phyloP scores from a whole-genome alignment of 2,329 filamentous ascomycete genomes.

The Graphium sp. region DNA sequence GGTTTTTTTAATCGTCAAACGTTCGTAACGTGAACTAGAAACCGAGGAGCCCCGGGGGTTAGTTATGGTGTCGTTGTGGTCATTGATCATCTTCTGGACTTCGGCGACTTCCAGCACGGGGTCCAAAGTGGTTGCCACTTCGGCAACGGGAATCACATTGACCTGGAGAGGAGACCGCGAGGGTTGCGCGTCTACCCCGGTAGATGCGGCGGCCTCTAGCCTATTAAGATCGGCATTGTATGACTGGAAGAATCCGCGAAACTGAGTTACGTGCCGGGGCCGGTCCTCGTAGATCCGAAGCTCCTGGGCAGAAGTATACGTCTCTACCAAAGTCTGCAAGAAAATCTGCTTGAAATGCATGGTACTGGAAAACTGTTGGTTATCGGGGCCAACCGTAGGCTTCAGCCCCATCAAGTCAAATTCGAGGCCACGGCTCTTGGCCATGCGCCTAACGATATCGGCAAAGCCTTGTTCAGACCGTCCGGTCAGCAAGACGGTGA shows the following conservation, averaged over 20 bases:
- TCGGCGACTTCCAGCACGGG: slow-evolving; percentile 67
- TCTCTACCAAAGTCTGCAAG: slow-evolving; percentile 65
- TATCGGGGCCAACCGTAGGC: slow-evolving; percentile 64
- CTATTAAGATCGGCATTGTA: slow-evolving; percentile 40
- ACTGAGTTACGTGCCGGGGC: slow-evolving; percentile 55
- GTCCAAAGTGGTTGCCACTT: slow-evolving; percentile 56
- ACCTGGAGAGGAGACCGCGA: slow-evolving; percentile 52
- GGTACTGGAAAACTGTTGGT: slow-evolving; percentile 63
- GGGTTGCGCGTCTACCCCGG: no score
- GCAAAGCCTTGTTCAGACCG: slow-evolving; percentile 63
- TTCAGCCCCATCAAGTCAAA: slow-evolving; percentile 87
- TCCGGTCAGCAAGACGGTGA: slow-evolving; percentile 78
- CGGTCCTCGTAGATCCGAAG: slow-evolving; percentile 61
- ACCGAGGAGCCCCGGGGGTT: slow-evolving; percentile 8
- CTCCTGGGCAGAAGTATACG: slow-evolving; percentile 69
- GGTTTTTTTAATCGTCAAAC: slow-evolving; percentile 64
- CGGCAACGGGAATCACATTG: slow-evolving; percentile 76
- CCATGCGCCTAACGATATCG: slow-evolving; percentile 67
- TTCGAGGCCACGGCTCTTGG: slow-evolving; percentile 57
- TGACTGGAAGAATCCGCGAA: slow-evolving; percentile 66
- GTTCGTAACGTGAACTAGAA: slow-evolving; percentile 20
- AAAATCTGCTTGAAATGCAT: slow-evolving; percentile 89
- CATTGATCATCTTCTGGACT: slow-evolving; percentile 78
- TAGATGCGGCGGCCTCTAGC: slow-evolving; percentile 25
- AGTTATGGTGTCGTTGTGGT: slow-evolving; percentile 52